phyloP scores from a whole-genome alignment of 1,284 basidiomycete species.

The Fomitopsis schrenkii region DNA sequence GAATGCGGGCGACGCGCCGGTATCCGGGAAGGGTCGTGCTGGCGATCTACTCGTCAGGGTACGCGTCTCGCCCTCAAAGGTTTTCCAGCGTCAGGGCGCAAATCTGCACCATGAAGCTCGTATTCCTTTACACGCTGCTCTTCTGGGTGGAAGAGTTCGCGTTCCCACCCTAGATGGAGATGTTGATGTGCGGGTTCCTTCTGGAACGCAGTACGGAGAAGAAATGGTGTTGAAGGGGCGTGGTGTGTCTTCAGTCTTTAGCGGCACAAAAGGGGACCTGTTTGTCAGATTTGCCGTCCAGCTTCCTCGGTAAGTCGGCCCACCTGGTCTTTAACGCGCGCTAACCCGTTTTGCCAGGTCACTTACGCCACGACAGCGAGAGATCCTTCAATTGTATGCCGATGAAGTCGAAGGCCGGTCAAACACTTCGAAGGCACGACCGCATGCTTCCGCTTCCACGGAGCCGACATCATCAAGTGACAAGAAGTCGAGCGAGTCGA shows the following conservation, averaged over 20 bases:
- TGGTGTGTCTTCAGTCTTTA: constrained; percentile 75
- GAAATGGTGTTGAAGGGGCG: constrained; percentile 93
- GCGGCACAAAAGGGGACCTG: constrained; percentile 78
- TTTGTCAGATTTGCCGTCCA: constrained; percentile 88
- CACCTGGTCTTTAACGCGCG: constrained; percentile 5
- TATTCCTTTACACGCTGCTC: constrained; percentile 89
- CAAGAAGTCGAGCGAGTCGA: constrained; percentile 12
- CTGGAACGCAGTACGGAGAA: constrained; percentile 94
- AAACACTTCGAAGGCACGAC: constrained; percentile 1
- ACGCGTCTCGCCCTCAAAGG: constrained; percentile 78
- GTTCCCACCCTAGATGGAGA: constrained; percentile 96
- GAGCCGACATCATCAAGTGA: constrained; percentile 16
- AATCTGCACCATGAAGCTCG: constrained; percentile 91
- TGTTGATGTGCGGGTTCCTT: constrained; percentile 91
- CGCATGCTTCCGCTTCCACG: constrained; percentile 14
- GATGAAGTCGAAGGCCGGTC: constrained; percentile 83
- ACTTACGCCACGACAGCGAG: constrained; percentile 78
- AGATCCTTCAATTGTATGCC: constrained; percentile 88
- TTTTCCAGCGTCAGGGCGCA: constrained; percentile 89
- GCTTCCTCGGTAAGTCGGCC: constrained; percentile 76
- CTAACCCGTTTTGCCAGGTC: constrained; percentile 46
- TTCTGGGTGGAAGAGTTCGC: constrained; percentile 89
- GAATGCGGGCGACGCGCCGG: constrained; percentile 82
- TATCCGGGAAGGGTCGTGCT: constrained; percentile 69
- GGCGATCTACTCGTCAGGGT: constrained; percentile 92